Evolutionary conservation across 2,329 filamentous ascomycete genomes (phyloP).

Genomic region (Fulvia fulva): DNA sequence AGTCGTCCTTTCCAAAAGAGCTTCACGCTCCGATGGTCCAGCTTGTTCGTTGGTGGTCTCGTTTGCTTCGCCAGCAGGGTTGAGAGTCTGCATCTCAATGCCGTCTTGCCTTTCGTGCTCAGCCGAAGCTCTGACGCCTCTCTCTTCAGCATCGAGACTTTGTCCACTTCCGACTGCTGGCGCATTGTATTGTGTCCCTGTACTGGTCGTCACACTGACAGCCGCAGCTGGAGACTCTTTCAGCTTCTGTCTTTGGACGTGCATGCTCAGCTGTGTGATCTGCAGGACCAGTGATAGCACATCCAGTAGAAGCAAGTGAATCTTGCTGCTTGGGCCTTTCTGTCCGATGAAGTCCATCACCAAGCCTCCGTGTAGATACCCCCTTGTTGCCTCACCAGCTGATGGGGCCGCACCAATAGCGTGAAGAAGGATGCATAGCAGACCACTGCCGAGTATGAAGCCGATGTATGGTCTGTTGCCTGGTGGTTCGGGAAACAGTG

Average conservation of each 20-base stretch:
- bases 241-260: conserved; percentile 50
- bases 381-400: conserved; percentile 46
- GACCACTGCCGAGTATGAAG: conserved; percentile 52
- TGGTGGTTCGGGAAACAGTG: conserved; percentile 47
- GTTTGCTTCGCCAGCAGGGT: conserved; percentile 20
- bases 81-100: conserved; percentile 39
- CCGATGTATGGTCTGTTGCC: conserved; percentile 50
- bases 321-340: conserved; percentile 52
- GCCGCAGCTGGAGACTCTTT: conserved; percentile 34
- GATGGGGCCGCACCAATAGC: conserved; percentile 37
- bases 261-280: conserved; percentile 53
- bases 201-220: conserved; percentile 11
- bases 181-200: conserved; percentile 3
- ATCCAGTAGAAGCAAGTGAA: conserved; percentile 52
- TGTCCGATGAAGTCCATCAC: conserved; percentile 64
- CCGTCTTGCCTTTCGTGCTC: conserved; percentile 37
- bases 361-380: conserved; percentile 59
- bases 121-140: conserved; percentile 45
- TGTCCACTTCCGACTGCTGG: conserved; percentile 35
- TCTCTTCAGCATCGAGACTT: conserved; percentile 58
- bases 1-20: conserved; percentile 15
- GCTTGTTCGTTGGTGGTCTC: conserved; percentile 9
- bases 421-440: conserved; percentile 55
- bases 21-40: conserved; percentile 15
- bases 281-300: conserved; percentile 53